phyloP scores from a whole-genome alignment of 2,329 filamentous ascomycete genomes.

The Rhexocercosporidium sp. region DNA sequence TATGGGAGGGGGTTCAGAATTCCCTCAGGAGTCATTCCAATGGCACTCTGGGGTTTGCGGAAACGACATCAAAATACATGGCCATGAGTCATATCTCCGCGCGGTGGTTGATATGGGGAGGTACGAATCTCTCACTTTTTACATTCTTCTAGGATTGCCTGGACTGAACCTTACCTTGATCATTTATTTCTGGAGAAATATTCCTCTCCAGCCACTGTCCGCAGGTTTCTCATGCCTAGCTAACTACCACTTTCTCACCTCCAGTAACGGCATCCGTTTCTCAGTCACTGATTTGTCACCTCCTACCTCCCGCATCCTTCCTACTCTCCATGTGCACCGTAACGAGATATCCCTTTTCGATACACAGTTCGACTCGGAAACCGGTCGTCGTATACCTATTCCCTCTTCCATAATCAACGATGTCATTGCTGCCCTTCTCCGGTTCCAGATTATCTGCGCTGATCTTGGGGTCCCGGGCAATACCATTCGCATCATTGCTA shows the following conservation, averaged over 20 bases:
- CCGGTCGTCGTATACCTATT: conserved; percentile 54
- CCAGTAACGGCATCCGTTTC: conserved; percentile 74
- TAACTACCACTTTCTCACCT: background rate
- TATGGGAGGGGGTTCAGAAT: background rate
- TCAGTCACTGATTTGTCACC: conserved; percentile 66
- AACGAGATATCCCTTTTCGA: conserved; percentile 68
- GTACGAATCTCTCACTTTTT: background rate
- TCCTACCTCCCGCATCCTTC: conserved; percentile 64
- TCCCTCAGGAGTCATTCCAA: background rate
- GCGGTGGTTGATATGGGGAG: background rate
- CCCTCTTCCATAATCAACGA: conserved; percentile 53
- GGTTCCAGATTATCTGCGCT: conserved; percentile 61
- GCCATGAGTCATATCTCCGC: background rate
- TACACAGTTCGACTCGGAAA: conserved; percentile 57
- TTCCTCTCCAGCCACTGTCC: background rate
- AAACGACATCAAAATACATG: background rate
- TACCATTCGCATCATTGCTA: conserved; percentile 65
- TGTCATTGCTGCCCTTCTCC: conserved; percentile 57
- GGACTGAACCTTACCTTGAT: background rate
- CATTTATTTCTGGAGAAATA: background rate
- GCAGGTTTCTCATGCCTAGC: background rate
- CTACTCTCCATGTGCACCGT: conserved; percentile 60
- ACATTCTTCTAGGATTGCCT: background rate
- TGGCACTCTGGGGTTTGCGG: background rate
- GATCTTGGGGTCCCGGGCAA: conserved; percentile 59